These are phyloP conservation scores for Phytophthora quininea DNA, from an alignment of 352 stramenopile species.

Conservation along the genomic window DNA sequence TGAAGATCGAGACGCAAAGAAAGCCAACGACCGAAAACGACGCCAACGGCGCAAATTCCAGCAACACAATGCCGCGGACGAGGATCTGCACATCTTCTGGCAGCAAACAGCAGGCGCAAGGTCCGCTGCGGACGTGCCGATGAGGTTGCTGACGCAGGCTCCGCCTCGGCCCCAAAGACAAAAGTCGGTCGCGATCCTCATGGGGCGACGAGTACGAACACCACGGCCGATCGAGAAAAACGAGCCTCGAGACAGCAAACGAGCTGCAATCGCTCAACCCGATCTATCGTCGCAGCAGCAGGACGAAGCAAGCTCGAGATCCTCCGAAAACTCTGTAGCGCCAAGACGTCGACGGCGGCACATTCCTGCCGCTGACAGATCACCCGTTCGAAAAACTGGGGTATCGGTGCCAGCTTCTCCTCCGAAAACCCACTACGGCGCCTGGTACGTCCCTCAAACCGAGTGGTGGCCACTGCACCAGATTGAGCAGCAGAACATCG, in stretches of 20 bases:
- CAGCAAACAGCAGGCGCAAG: slow-evolving; percentile 48
- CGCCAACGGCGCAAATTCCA: slow-evolving; percentile 35
- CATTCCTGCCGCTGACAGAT: too few relatives aligned
- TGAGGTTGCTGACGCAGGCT: slow-evolving; percentile 16
- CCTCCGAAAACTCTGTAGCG: slow-evolving; percentile 12
- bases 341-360: too few relatives aligned
- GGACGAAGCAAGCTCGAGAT: neutral
- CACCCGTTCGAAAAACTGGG: too few relatives aligned
- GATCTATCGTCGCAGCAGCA: slow-evolving; percentile 2
- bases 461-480: slow-evolving; percentile 61
- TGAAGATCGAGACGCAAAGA: slow-evolving; percentile 1
- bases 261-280: neutral
- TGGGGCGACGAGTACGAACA: slow-evolving; percentile 15
- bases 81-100: slow-evolving; percentile 45
- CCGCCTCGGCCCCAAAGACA: slow-evolving; percentile 15
- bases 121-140: slow-evolving; percentile 46
- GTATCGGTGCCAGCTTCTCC: neutral
- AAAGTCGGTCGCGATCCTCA: slow-evolving; percentile 17
- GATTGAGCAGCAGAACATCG: slow-evolving; percentile 37
- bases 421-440: slow-evolving; percentile 44
- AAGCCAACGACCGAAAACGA: slow-evolving; percentile 14
- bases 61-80: slow-evolving; percentile 9
- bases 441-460: slow-evolving; percentile 60
- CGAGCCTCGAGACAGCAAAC: slow-evolving; percentile 8
- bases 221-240: slow-evolving; percentile 6